Conservation (phyloP, 2,329 filamentous ascomycete species). For the Calonectria montana region DNA sequence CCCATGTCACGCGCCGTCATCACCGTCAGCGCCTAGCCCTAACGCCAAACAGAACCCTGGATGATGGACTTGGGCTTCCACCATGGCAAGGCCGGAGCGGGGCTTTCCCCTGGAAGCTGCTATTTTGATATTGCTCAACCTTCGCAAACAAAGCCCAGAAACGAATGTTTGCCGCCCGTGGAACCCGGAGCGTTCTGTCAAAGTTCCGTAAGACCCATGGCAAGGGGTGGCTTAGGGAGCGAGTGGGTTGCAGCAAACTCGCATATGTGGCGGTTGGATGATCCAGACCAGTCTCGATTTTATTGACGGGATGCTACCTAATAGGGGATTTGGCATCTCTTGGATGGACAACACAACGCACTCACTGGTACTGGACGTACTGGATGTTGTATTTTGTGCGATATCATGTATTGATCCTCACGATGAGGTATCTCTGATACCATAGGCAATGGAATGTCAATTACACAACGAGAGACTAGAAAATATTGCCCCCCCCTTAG, state of each 20-base stretch:
- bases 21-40: slow-evolving; percentile 23
- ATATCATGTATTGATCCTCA: neutral
- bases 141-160: slow-evolving; percentile 9
- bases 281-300: slow-evolving; percentile 4
- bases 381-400: neutral
- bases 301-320: neutral
- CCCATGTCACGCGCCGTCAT: slow-evolving; percentile 22
- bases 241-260: slow-evolving; percentile 15
- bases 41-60: slow-evolving; percentile 17
- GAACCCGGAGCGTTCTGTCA: slow-evolving; percentile 1
- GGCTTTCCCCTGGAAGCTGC: slow-evolving; percentile 12
- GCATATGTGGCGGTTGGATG: slow-evolving; percentile 17
- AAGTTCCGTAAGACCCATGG: slow-evolving; percentile 7
- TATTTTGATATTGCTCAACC: neutral
- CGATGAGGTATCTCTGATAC: slow-evolving; percentile 3
- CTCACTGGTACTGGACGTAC: neutral
- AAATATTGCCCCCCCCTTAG: neutral
- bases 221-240: slow-evolving; percentile 9
- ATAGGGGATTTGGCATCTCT: neutral
- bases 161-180: slow-evolving; percentile 8
- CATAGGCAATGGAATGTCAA: neutral
- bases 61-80: neutral
- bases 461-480: neutral
- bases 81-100: slow-evolving; percentile 17
- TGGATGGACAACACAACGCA: slow-evolving; percentile 7